These are phyloP conservation scores for Nidularia sp. DNA, from an alignment of 768 basidiomycete species.

Conservation along the genomic window DNA sequence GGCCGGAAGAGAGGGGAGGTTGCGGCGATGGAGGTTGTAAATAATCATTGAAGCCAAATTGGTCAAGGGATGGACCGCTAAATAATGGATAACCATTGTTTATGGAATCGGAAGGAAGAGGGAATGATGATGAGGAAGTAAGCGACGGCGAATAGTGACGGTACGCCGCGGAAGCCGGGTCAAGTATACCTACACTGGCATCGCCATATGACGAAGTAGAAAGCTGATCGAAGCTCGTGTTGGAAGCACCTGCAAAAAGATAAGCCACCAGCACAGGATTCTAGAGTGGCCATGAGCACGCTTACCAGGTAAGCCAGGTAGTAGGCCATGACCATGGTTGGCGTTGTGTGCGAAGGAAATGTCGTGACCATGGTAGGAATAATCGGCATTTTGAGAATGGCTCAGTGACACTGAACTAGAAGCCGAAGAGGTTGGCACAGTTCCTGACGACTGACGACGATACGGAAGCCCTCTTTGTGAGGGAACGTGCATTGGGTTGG, in stretches of 20 bases:
- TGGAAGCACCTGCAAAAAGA: constrained; percentile 27
- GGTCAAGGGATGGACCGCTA: neutral
- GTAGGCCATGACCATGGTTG: constrained; percentile 20
- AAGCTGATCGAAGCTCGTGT: constrained; percentile 31
- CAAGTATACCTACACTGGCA: constrained; percentile 20
- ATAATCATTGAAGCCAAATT: neutral
- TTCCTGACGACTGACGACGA: neutral
- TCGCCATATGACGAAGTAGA: constrained; percentile 28
- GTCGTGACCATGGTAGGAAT: neutral
- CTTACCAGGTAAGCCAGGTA: constrained; percentile 44
- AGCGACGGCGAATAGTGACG: constrained; percentile 23
- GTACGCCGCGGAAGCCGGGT: constrained; percentile 22
- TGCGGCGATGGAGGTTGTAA: constrained; percentile 4
- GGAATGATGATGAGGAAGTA: constrained; percentile 17
- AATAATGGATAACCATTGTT: neutral
- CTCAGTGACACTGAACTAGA: neutral
- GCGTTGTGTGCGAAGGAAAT: constrained; percentile 15
- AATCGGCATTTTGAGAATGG: neutral
- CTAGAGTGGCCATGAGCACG: constrained; percentile 4
- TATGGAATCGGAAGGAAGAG: constrained; percentile 11
- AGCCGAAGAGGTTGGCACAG: neutral
- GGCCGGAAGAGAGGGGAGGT: neutral
- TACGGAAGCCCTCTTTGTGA: constrained; percentile 3
- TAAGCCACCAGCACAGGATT: neutral
- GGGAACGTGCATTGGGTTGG: constrained; percentile 41